Base-by-base conservation (phyloP, 352 stramenopile species). In the Phytophthora sansomeana region DNA sequence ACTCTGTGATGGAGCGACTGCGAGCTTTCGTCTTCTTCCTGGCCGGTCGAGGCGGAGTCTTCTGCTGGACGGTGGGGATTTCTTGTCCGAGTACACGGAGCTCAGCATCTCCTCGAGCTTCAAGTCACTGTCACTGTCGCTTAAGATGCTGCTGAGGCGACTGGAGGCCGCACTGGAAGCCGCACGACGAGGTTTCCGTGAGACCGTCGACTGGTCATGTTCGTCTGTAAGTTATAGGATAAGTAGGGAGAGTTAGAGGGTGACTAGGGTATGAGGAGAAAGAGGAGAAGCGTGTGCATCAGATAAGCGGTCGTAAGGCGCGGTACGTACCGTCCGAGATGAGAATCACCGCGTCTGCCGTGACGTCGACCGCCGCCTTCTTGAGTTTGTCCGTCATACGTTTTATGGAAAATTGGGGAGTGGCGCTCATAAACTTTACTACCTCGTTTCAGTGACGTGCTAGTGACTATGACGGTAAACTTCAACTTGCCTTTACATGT, bases 261-360 rank as follows among this genome's bases (percentile, higher is more conserved):
- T 14, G 7, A 26, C 32, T 32, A 19, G 29, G 17, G 10, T 8
- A 55, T 62, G 39, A 63, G 24, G 17, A 57, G 46, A 47, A 24
- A 54, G 41, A 21, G 19, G 6, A 48, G 33, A 38, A 6, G 39
- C 24, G 42, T 28, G 10, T 3, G 11, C 7, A 38, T 51, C 14
- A 2, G 38, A 30, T 60, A 28, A 33, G 11, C 8, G 4, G 6
- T 3, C 0, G 11, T 30, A 2, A 2, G 26, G 6, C 4, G 5
- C 1, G 2, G 44, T 11, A 67, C 72, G 43, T 55, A 86, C 80
- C 75, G 39, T 88, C 77, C 33, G 80, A 86, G 64, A 86, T 81
- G 64, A 76, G 68, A 56, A 85, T 77, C 24, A 85, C 72, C 4
- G 77, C 38, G 58, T 72, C 64, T 26, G 24, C 36, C 39, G 52